A percentile compares a stretch with the other conserved stretches of the same genome.
Evolutionary conservation across 2,329 filamentous ascomycete species (phyloP).

Genomic region (Exophiala calicioides): DNA sequence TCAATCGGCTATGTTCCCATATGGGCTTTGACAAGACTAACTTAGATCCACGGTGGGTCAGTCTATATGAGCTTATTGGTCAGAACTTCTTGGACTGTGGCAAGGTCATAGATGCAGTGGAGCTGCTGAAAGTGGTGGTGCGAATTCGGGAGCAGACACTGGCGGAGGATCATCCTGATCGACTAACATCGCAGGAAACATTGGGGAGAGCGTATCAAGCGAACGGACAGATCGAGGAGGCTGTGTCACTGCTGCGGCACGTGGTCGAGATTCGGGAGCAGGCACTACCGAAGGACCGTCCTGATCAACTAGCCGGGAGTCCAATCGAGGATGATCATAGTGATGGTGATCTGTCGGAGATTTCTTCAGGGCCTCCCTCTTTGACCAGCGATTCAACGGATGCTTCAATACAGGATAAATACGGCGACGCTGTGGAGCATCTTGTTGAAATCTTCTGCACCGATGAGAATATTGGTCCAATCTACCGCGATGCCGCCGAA

Average conservation of each 20-base stretch:
- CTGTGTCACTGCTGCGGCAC: constrained; percentile 4
- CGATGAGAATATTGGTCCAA: neutral
- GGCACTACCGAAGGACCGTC: neutral
- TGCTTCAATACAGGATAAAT: neutral
- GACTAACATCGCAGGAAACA: constrained; percentile 12
- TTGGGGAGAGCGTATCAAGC: constrained; percentile 6
- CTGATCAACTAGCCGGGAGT: neutral
- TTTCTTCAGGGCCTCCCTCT: constrained; percentile 1
- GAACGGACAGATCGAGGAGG: constrained; percentile 3
- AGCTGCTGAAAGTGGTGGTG: constrained; percentile 23
- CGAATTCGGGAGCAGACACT: constrained; percentile 3
- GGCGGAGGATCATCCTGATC: constrained; percentile 30
- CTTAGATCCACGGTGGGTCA: too few species aligned
- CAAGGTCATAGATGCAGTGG: neutral
- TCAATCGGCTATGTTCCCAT: too few species aligned
- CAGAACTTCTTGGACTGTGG: too few species aligned
- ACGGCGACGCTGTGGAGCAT: neutral
- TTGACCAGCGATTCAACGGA: constrained; percentile 1
- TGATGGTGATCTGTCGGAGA: neutral
- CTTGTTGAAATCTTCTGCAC: neutral
- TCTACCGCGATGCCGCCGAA: neutral
- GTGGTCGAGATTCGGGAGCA: constrained; percentile 3
- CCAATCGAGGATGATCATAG: constrained; percentile 1
- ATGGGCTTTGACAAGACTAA: too few species aligned
- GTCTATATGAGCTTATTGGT: too few species aligned